Evolutionary conservation across 2,329 filamentous ascomycete species (phyloP).

Genomic region (Colletotrichum graminicola): DNA sequence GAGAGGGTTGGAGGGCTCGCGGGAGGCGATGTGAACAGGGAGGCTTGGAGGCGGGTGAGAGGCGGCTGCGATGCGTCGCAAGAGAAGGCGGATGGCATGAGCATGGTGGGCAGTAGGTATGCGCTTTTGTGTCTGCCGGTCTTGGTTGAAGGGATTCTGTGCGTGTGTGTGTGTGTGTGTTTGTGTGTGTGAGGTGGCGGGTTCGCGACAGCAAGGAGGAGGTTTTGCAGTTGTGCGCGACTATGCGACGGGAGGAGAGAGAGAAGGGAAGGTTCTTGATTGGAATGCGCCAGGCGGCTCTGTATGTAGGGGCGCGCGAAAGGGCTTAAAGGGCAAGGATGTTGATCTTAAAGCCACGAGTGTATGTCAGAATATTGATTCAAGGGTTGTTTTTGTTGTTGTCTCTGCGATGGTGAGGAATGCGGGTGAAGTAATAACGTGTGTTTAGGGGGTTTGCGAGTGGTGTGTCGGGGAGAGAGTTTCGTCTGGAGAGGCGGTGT

Average conservation of each 20-base stretch:
- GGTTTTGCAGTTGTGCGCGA: conserved; percentile 26
- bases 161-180: neutral
- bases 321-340: conserved; percentile 34
- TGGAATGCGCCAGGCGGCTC: conserved; percentile 33
- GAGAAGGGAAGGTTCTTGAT: conserved; percentile 11
- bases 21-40: conserved; percentile 70
- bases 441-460: conserved; percentile 13
- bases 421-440: conserved; percentile 10
- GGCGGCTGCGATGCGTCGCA: conserved; percentile 67
- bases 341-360: neutral
- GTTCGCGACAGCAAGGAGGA: conserved; percentile 31
- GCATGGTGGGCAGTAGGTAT: conserved; percentile 56
- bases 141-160: neutral
- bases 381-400: conserved; percentile 7
- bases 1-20: conserved; percentile 65
- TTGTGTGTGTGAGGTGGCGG: neutral
- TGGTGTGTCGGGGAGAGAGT: conserved; percentile 35
- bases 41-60: conserved; percentile 59
- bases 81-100: conserved; percentile 69
- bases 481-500: conserved; percentile 28
- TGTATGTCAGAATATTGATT: conserved; percentile 6
- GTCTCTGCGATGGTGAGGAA: conserved; percentile 30
- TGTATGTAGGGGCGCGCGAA: conserved; percentile 16
- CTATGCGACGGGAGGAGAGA: conserved; percentile 32
- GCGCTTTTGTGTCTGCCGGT: conserved; percentile 8